Base-by-base conservation (phyloP, 2,329 filamentous ascomycete species). In the Talaromyces piceae region DNA sequence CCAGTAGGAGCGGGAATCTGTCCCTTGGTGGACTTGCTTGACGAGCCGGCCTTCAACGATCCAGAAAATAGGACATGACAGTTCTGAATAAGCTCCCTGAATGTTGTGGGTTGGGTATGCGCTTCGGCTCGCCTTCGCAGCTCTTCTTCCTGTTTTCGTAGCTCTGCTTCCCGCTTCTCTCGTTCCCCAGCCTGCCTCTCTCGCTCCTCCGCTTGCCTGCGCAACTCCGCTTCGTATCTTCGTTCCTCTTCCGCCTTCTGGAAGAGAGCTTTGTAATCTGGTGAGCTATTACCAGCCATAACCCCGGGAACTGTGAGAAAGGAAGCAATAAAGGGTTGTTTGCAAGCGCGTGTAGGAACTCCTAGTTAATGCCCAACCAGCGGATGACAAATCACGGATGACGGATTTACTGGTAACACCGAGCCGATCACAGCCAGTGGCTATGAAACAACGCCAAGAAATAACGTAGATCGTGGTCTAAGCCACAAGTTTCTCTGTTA, bases 61-160 rank as follows among this genome's bases (percentile, higher is more conserved):
- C 49, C 45, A 20, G 55, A 64, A 41, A 64, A 49, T 8, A 59
- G 37, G 28, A 56, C 26, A 39, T 64, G 56, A 43, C 54, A 63
- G 45, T 48, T 9, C n/a, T 50, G 54, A 9, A 64, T 49, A 26
- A 60, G 56, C 47, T 60, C 51, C 27, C 6, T 12, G 51, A 63
- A 59, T 18, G 57, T 57, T 13, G 52, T 61, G n/a, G 3, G 50
- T 51, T 45, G 53, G n/a, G 39, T 57, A 27, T 45, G 23, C 41
- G 53, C 53, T 49, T 55, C 53, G 25, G 46, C 28, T 13, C 18
- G 3, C 26, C 27, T 53, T 1, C 31, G 23, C 45, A 30, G 20
- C 20, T 53, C 30, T 33, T 5, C 11, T 33, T 33, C 30, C 12
- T 23, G 18, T 16, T 7, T 33, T 5, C n/a, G n/a, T 16, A 33